phyloP scores from a whole-genome alignment of 2,329 filamentous ascomycete genomes.

The Alternaria arborescens region DNA sequence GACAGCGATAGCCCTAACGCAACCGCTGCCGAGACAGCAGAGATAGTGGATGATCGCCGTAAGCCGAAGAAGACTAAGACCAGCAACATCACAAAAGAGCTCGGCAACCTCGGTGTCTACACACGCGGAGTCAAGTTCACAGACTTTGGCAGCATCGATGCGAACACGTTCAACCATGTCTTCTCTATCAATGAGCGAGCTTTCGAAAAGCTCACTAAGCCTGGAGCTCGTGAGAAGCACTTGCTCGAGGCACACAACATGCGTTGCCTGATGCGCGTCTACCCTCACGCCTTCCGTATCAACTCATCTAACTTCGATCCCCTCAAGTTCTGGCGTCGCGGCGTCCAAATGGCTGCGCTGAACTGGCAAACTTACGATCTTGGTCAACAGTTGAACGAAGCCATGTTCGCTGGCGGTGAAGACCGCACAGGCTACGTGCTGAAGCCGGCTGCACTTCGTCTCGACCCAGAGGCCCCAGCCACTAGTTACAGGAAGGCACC shows the following conservation, averaged over 20 bases:
- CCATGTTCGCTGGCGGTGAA: slow-evolving; percentile 92
- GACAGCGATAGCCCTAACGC: slow-evolving; percentile 75
- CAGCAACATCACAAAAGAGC: slow-evolving; percentile 84
- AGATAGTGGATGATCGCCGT: slow-evolving; percentile 64
- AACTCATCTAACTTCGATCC: slow-evolving; percentile 95
- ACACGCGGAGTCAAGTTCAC: slow-evolving; percentile 82
- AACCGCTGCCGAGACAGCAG: slow-evolving; percentile 61
- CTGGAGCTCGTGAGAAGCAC: slow-evolving; percentile 77
- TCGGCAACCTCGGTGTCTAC: slow-evolving; percentile 86
- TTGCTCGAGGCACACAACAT: slow-evolving; percentile 89
- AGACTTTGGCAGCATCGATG: slow-evolving; percentile 79
- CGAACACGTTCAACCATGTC: slow-evolving; percentile 90
- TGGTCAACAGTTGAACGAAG: slow-evolving; percentile 94
- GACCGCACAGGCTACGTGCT: slow-evolving; percentile 92
- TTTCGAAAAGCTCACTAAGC: slow-evolving; percentile 82
- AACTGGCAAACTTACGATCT: slow-evolving; percentile 99
- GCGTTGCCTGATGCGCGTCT: slow-evolving; percentile 86
- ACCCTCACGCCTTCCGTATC: slow-evolving; percentile 83
- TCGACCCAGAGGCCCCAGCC: slow-evolving; percentile 36
- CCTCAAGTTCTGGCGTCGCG: slow-evolving; percentile 89
- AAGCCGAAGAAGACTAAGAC: slow-evolving; percentile 68
- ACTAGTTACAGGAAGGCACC: slow-evolving; percentile 71
- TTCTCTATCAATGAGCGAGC: slow-evolving; percentile 93
- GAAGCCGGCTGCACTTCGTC: slow-evolving; percentile 85
- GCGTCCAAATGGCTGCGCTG: slow-evolving; percentile 95